Evolutionary conservation across 1,284 basidiomycete species (phyloP), one percentile per base, ranked within the genome.

Genomic region (Takashimella koratensis): DNA sequence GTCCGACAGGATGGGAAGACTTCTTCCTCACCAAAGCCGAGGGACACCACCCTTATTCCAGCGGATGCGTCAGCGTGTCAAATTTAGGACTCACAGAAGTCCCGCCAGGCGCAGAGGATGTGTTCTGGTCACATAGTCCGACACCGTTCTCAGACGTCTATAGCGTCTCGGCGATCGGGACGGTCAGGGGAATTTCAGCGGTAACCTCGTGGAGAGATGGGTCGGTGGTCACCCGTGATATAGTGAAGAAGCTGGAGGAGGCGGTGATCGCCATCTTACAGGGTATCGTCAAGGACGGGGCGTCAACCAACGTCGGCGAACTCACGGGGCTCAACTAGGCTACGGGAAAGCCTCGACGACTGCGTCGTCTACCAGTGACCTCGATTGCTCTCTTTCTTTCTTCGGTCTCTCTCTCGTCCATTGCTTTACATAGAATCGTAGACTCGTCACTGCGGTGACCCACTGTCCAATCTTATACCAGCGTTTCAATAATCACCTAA

Each of bases 1-100:
- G 53, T 2, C 62, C 67, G 3, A 75, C 71, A 3, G 66, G 62
- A 8, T 75, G 69, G 69, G 69, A 73, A 53, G 51, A 65, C n/a
- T 68, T 63, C 52, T 65, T 69, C 39, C 26, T 53, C 16, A 36
- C 8, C 16, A 36, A 36, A 36, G 30, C 30, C 8, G 30, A 36
- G 16, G 30, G 30, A 16, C 10, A 36, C 8, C 30, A 36, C 16
- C 30, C 30, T 36, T 36, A 36, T 16, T 8, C 30, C 16, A 36
- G 10, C 16, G 30, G 30, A 8, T 36, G 8, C 16, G 8, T 16
- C 8, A 36, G 30, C 16, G 30, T 36, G 8, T 36, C 30, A 8
- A 36, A 36, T 16, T 36, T 36, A 16, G 30, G 30, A 8, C 30
- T 36, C 16, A 36, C 30, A 8, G 30, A 36, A 16, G 16, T 36